These are phyloP conservation scores for Coprinopsis cinerea DNA, from an alignment of 768 basidiomycete species.

Conservation along the genomic window DNA sequence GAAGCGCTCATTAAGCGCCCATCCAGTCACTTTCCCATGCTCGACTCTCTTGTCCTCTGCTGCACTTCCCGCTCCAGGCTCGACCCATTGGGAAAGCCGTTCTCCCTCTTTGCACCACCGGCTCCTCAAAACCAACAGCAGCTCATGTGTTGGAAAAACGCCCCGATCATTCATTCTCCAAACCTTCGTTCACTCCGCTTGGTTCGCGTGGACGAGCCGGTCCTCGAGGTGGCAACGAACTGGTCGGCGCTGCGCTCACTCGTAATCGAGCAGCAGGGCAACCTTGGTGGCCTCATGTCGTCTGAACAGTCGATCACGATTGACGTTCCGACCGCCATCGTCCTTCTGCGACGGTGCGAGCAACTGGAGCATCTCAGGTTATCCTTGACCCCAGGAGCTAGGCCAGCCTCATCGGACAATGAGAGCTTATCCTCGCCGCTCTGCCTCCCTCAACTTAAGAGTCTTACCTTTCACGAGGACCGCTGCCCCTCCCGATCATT, in stretches of 20 bases:
- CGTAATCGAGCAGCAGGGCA: slow-evolving; percentile 7
- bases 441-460: slow-evolving; percentile 1
- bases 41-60: slow-evolving; percentile 2
- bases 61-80: slow-evolving; percentile 9
- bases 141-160: slow-evolving; percentile 1
- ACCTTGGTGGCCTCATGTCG: neutral
- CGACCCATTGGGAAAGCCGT: neutral
- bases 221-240: neutral
- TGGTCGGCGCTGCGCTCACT: slow-evolving; percentile 2
- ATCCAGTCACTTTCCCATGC: neutral
- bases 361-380: neutral
- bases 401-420: neutral
- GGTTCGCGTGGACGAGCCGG: slow-evolving; percentile 4
- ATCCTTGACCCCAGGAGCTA: slow-evolving; percentile 3
- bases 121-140: neutral
- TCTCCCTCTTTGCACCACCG: neutral
- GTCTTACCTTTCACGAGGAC: slow-evolving; percentile 7
- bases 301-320: neutral
- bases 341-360: neutral
- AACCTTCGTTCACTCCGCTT: slow-evolving; percentile 1
- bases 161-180: slow-evolving; percentile 3
- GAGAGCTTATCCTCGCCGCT: neutral
- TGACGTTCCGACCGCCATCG: slow-evolving; percentile 1
- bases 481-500: neutral
- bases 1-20: neutral